Evolutionary conservation across 805 yeast genomes (phyloP).

Genomic region (Cyberlindnera galapagoensis): DNA sequence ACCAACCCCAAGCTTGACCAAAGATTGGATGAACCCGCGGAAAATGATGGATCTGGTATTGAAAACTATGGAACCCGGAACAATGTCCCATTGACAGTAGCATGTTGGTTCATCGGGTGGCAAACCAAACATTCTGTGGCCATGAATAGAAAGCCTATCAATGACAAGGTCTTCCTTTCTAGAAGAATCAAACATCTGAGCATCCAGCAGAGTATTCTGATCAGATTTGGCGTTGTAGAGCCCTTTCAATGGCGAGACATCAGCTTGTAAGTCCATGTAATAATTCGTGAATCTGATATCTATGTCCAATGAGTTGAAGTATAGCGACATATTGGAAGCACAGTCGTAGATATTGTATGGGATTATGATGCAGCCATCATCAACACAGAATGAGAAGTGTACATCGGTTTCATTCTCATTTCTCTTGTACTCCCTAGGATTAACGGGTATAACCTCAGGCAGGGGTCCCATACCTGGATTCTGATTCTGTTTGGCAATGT

Average conservation of each 20-base stretch:
- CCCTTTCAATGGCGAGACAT: slow-evolving; percentile 52
- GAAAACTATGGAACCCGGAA: slow-evolving; percentile 50
- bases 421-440: slow-evolving; percentile 28
- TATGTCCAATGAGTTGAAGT: slow-evolving; percentile 59
- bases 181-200: slow-evolving; percentile 7
- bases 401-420: slow-evolving; percentile 73
- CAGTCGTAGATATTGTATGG: slow-evolving; percentile 71
- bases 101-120: slow-evolving; percentile 89
- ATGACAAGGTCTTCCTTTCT: slow-evolving; percentile 36
- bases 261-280: slow-evolving; percentile 87
- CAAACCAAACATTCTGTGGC: slow-evolving; percentile 88
- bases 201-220: slow-evolving; percentile 11
- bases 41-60: slow-evolving; percentile 44
- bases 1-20: slow-evolving; percentile 51
- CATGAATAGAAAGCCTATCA: slow-evolving; percentile 63
- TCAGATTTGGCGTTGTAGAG: slow-evolving; percentile 14
- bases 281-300: slow-evolving; percentile 86
- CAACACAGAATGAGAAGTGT: slow-evolving; percentile 61
- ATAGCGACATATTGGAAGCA: slow-evolving; percentile 52
- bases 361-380: slow-evolving; percentile 62
- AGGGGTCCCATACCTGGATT: too few relatives aligned
- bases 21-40: slow-evolving; percentile 35
- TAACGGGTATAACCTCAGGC: neutral
- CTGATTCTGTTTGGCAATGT: slow-evolving; percentile 27
- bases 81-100: slow-evolving; percentile 85